Evolutionary conservation across 805 yeast genomes (phyloP).

Genomic region (Cyberlindnera samutprakarnensis): DNA sequence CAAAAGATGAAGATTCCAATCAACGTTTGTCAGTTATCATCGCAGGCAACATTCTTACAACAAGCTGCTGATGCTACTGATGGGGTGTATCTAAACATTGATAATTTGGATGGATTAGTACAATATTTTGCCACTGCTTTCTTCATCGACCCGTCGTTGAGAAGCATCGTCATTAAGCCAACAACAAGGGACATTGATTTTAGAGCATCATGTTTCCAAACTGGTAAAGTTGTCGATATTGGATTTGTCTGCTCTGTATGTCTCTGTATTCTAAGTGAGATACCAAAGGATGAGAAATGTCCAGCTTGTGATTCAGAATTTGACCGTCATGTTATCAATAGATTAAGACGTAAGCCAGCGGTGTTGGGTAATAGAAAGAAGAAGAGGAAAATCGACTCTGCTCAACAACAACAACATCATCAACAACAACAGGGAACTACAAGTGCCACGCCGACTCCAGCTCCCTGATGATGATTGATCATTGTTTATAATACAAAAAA

Average conservation of each 20-base stretch:
- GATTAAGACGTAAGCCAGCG: constrained; percentile 54
- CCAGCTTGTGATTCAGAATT: constrained; percentile 83
- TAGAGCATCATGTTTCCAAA: constrained; percentile 87
- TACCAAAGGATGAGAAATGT: constrained; percentile 63
- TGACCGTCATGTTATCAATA: constrained; percentile 53
- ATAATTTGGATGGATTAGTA: constrained; percentile 65
- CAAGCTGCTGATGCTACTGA: constrained; percentile 94
- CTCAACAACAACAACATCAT: no score
- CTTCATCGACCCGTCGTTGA: constrained; percentile 76
- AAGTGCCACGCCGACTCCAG: no score
- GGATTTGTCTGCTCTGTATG: constrained; percentile 97
- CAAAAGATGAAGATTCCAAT: constrained; percentile 86
- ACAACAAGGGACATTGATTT: constrained; percentile 84
- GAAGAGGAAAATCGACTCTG: constrained; percentile 30
- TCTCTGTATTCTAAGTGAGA: constrained; percentile 63
- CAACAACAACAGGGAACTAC: no score
- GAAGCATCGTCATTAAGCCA: constrained; percentile 73
- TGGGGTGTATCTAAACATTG: constrained; percentile 73
- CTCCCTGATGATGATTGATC: no score
- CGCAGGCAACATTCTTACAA: constrained; percentile 75
- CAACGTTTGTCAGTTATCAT: constrained; percentile 79
- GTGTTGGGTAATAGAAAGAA: constrained; percentile 32
- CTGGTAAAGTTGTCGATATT: constrained; percentile 84
- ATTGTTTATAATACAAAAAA: no score
- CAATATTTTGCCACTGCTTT: constrained; percentile 80